A percentile compares a stretch with the other conserved stretches of the same genome.
Conservation (phyloP, 192 early-diverging fungal species). For the Powellomyces hirtus region DNA sequence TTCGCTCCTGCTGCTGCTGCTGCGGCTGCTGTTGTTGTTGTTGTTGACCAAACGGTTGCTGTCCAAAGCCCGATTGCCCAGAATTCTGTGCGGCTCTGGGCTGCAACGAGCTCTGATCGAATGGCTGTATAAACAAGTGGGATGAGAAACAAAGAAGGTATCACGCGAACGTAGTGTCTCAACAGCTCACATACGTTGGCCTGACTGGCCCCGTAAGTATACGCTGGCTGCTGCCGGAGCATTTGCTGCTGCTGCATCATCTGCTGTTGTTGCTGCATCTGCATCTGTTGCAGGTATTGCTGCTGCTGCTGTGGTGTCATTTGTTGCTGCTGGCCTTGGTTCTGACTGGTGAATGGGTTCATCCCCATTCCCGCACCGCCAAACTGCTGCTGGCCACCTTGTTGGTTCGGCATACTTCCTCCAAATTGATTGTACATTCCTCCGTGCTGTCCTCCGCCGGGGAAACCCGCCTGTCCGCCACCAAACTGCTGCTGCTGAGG, state of each 20-base stretch:
- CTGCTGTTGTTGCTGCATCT: conserved; percentile 26
- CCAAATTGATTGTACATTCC: conserved; percentile 9
- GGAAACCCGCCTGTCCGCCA: neutral
- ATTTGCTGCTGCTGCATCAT: conserved; percentile 13
- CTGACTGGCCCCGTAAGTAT: neutral
- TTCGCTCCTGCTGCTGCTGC: neutral
- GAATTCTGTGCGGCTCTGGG: neutral
- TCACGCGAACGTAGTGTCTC: neutral
- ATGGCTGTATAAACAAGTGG: neutral
- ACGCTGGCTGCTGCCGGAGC: neutral
- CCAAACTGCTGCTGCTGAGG: conserved; percentile 6
- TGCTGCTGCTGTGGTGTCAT: neutral
- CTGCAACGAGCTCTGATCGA: neutral
- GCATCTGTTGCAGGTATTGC: neutral
- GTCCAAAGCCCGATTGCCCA: neutral
- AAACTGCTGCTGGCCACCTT: neutral
- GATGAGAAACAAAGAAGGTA: neutral
- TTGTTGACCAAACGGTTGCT: neutral
- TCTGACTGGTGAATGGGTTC: neutral
- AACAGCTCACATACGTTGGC: conserved; percentile 3
- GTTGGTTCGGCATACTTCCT: neutral
- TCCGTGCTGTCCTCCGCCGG: neutral
- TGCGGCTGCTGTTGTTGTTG: neutral
- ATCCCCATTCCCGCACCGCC: neutral
- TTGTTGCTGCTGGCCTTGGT: conserved; percentile 12